Base-by-base conservation (phyloP, 2,329 filamentous ascomycete genomes). In the Myriosclerotinia scirpicola region DNA sequence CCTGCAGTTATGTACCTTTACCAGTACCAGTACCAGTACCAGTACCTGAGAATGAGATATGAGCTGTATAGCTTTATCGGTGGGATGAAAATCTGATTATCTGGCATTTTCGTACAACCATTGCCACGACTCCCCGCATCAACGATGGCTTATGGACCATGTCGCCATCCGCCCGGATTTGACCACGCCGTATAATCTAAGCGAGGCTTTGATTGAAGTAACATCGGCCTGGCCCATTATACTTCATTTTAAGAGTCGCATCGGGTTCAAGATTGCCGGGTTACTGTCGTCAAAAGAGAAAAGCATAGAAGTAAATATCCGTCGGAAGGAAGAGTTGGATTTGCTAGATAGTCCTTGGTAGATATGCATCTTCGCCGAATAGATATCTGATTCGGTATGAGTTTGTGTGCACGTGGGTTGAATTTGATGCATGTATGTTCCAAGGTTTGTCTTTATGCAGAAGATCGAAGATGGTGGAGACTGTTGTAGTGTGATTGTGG, bases 61-160 rank as follows among this genome's bases (percentile, higher is more conserved):
- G 12, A 15, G 26, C 15, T 42, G 54, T 30, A 36, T 14, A 20
- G 6, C 12, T 56, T 30, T 11, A 42, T 52, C 59, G 36, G 38
- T 22, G 50, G 36, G 36, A 38, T 46, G 8, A 17, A 48, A 48
- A 58, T 65, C 42, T 58, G 62, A 56, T 59, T 58, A 65, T 56
- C 62, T 65, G 11, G 62, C 53, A 65, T 54, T 63, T 64, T 67
- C 60, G 48, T 64, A 36, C 42, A 5, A 60, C 56, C 14, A 48
- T 34, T 61, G 58, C 58, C 58, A 61, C 58, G 58, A 61, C 58
- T 61, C 44, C 58, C 58, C 44, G 44, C 44, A 48, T 38, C 38
- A 17, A 17, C 11, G 12, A 48, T 17, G n/a, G 38, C n/a, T 46
- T 20, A 14, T 58, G 40, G 14, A 58, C 15, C 38, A 55, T 64